Evolutionary conservation across 257 asterid genomes (phyloP), one percentile per base, ranked within the genome.

Genomic region (Solanum chiquidenum): DNA sequence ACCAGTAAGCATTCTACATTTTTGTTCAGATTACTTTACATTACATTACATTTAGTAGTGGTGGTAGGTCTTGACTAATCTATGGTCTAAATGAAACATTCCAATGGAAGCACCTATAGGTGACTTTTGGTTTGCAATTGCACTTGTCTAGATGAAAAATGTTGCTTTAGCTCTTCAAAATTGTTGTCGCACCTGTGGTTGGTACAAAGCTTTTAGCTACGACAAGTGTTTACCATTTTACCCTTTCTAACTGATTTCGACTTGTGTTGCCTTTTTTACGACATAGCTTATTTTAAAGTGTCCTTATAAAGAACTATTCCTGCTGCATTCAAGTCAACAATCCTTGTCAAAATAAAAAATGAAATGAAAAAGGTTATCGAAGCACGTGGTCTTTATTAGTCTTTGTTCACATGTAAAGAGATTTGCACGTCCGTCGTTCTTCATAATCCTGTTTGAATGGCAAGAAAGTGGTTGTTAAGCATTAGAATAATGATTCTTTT

Each of bases 1-100:
- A 90, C 99, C 99, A 44, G 99, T 96, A 89, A 93, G 90, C 62
- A 12, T 38, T 25, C 68, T 69, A 21, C 52, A 29, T 29, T 58
- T 35, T 0, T 12, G 49, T 77, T 23, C 42, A 16, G 40, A 5
- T 46, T 46, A 29, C 20, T 46, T 27, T 80, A 27, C 27, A 2
- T 25, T 80, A 27, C 27, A 2, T 25, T 79, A 13, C 25, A 44
- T 83, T 64, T 31, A 42, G 55, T 31, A 14, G 52, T 82, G 40
- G 21, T 46, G 35, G 76, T 84, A 62, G 60, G 79, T 60, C 33
- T 62, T 64, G 60, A 68, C 40, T 85, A 14, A 31, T 14, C 7
- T 31, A 9, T 44, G 12, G 73, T 62, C 35, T n/a, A 84, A 62
- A 34, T 12, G 79, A 35, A 64, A 38, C 31, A 42, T 23, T 64